Conservation (phyloP, 1,139 yeast species). For the Kurtzmaniella quercitrusa region DNA sequence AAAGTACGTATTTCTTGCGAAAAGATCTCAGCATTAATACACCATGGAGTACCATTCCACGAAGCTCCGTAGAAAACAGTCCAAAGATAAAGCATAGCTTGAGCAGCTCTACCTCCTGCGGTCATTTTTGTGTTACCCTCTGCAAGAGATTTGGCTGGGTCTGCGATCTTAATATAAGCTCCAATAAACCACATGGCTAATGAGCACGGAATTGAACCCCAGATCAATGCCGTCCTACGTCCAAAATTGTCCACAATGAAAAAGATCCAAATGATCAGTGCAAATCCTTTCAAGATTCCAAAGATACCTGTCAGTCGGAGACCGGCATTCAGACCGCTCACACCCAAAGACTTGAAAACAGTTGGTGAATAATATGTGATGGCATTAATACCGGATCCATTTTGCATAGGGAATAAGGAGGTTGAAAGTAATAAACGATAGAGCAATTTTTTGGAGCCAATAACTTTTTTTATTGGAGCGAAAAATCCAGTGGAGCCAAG, state of each 20-base stretch:
- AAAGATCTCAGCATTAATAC: slow-evolving; percentile 43
- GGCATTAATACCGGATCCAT: slow-evolving; percentile 33
- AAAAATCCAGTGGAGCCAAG: slow-evolving; percentile 20
- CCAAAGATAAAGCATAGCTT: slow-evolving; percentile 47
- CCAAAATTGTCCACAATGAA: slow-evolving; percentile 46
- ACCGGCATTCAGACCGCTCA: slow-evolving; percentile 33
- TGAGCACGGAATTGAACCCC: slow-evolving; percentile 42
- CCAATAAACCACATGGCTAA: slow-evolving; percentile 49
- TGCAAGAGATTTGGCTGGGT: slow-evolving; percentile 29
- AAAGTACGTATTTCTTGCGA: slow-evolving; percentile 39
- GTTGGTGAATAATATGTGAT: slow-evolving; percentile 32
- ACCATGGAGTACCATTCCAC: slow-evolving; percentile 50
- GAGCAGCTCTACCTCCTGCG: slow-evolving; percentile 46
- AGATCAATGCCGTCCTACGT: slow-evolving; percentile 42
- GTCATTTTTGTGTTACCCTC: slow-evolving; percentile 16
- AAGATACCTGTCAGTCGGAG: slow-evolving; percentile 57
- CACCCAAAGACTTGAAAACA: slow-evolving; percentile 29
- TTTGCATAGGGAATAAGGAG: slow-evolving; percentile 30
- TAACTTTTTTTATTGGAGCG: slow-evolving; percentile 24
- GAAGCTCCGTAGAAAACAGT: slow-evolving; percentile 39
- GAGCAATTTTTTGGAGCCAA: slow-evolving; percentile 19
- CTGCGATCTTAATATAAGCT: slow-evolving; percentile 40
- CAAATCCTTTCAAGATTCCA: slow-evolving; percentile 46
- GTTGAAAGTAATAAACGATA: slow-evolving; percentile 25
- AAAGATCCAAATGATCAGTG: slow-evolving; percentile 42